Conservation (phyloP, 805 yeast genomes). For the Cyberlindnera mycetangii region DNA sequence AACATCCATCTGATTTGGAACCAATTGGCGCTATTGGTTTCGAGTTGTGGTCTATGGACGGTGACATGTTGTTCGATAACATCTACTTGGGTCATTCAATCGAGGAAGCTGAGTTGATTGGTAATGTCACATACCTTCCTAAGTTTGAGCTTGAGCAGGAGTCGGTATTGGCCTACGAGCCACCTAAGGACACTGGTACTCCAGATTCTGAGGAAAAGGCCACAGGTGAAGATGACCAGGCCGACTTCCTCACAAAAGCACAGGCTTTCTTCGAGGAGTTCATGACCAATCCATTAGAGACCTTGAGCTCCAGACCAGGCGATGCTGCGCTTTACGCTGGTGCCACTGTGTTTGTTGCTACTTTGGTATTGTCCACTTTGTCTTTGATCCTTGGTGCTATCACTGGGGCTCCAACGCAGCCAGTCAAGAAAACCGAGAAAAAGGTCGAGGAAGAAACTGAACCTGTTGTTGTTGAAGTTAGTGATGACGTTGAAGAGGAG, state of each 20-base stretch:
- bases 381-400: slow-evolving; percentile 31
- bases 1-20: slow-evolving; percentile 55
- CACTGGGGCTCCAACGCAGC: slow-evolving; percentile 22
- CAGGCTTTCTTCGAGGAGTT: slow-evolving; percentile 40
- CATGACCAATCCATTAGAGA: slow-evolving; percentile 41
- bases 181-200: slow-evolving; percentile 2
- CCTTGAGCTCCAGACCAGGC: slow-evolving; percentile 45
- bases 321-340: slow-evolving; percentile 48
- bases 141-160: slow-evolving; percentile 51
- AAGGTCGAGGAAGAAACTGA: slow-evolving; percentile 12
- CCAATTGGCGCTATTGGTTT: slow-evolving; percentile 81
- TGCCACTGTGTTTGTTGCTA: slow-evolving; percentile 37
- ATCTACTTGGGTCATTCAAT: slow-evolving; percentile 82
- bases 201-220: background rate
- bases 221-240: background rate
- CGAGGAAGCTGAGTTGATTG: slow-evolving; percentile 80
- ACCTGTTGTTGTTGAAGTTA: slow-evolving; percentile 8
- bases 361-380: slow-evolving; percentile 42
- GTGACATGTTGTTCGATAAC: slow-evolving; percentile 73
- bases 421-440: slow-evolving; percentile 5
- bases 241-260: slow-evolving; percentile 32
- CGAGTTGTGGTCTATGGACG: slow-evolving; percentile 86
- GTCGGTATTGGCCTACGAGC: slow-evolving; percentile 11
- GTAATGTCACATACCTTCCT: slow-evolving; percentile 67
- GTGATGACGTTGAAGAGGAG: slow-evolving; percentile 6